phyloP scores from a whole-genome alignment of 345 rosid genomes.

The Ceriops zippeliana region DNA sequence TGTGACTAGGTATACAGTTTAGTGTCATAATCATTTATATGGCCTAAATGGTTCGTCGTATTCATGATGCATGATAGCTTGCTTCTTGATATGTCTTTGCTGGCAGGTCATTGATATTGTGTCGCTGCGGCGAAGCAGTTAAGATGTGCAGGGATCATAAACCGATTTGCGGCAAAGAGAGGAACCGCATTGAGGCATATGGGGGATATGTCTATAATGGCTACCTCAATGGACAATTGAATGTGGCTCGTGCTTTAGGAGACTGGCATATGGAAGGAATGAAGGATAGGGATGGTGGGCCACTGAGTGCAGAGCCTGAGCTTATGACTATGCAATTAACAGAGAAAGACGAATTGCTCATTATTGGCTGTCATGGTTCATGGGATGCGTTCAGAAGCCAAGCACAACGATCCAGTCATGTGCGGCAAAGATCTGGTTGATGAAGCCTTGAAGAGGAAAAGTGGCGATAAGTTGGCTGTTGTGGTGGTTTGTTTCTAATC shows the following conservation, averaged over 20 bases:
- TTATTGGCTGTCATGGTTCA: conserved; percentile 81
- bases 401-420: conserved; percentile 69
- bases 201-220: conserved; percentile 70
- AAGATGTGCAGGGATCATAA: conserved; percentile 92
- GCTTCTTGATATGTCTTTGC: conserved; percentile 13
- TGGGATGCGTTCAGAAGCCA: conserved; percentile 92
- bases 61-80: not conserved
- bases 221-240: conserved; percentile 74
- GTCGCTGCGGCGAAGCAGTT: conserved; percentile 71
- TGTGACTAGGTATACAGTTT: not conserved
- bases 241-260: conserved; percentile 86
- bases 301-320: conserved; percentile 87
- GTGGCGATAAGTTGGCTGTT: conserved; percentile 70
- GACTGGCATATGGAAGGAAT: conserved; percentile 91
- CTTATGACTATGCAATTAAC: conserved; percentile 49
- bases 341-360: conserved; percentile 76
- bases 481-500: conserved; percentile 75
- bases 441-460: conserved; percentile 86
- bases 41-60: not conserved
- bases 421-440: conserved; percentile 75
- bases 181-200: conserved; percentile 61
- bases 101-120: conserved; percentile 59
- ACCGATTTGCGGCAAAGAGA: conserved; percentile 61
- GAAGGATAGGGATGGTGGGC: conserved; percentile 64
- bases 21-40: not conserved